A percentile compares a stretch with the other conserved stretches of the same genome.
phyloP scores from a whole-genome alignment of 805 yeast species.

The Candida xiaguanensis region DNA sequence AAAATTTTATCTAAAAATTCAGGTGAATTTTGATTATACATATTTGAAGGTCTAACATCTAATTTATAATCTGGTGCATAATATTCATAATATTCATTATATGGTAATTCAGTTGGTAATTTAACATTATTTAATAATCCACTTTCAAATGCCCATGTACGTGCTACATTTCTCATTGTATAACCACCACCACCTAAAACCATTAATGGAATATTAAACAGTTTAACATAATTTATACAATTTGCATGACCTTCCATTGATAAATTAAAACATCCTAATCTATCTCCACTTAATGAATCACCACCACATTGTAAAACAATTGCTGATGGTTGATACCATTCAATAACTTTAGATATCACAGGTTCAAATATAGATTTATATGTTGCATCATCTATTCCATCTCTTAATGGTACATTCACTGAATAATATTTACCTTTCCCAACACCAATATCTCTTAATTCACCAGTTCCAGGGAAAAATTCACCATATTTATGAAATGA shows the following conservation, averaged over 20 bases:
- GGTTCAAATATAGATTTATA: slow-evolving; percentile 88
- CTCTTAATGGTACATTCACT: slow-evolving; percentile 87
- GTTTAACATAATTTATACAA: slow-evolving; percentile 83
- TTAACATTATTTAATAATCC: slow-evolving; percentile 79
- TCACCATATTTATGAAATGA: slow-evolving; percentile 96
- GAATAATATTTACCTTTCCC: slow-evolving; percentile 89
- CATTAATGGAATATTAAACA: slow-evolving; percentile 85
- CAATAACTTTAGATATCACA: slow-evolving; percentile 68
- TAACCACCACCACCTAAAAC: slow-evolving; percentile 98
- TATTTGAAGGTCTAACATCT: slow-evolving; percentile 92
- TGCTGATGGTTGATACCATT: slow-evolving; percentile 92
- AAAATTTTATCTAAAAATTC: slow-evolving; percentile 85
- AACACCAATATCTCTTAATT: slow-evolving; percentile 83
- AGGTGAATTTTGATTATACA: slow-evolving; percentile 94
- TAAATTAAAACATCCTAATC: slow-evolving; percentile 92
- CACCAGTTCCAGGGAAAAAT: slow-evolving; percentile 97
- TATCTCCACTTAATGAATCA: slow-evolving; percentile 92
- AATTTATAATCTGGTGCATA: slow-evolving; percentile 95
- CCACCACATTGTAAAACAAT: slow-evolving; percentile 99
- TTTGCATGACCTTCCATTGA: slow-evolving; percentile 95
- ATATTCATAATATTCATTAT: slow-evolving; percentile 94
- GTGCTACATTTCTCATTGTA: slow-evolving; percentile 93
- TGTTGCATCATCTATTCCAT: slow-evolving; percentile 91
- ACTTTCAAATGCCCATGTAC: slow-evolving; percentile 93
- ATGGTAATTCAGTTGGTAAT: slow-evolving; percentile 77